Conservation (phyloP, 257 asterid genomes). For the Gentiana macrophylla region DNA sequence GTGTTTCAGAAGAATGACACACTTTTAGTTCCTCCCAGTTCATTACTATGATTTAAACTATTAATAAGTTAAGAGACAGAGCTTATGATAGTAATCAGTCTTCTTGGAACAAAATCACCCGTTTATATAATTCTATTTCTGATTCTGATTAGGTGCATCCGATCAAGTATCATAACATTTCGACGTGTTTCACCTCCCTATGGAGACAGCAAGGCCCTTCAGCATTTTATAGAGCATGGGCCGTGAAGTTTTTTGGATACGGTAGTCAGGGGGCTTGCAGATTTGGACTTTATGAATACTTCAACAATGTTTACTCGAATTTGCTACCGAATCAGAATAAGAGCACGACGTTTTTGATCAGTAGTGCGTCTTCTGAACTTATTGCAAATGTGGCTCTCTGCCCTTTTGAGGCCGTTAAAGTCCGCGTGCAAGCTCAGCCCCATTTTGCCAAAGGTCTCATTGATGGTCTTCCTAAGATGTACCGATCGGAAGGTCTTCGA, state of each 20-base stretch:
- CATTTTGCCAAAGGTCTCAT: conserved; percentile 30
- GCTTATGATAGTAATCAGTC: too few species aligned
- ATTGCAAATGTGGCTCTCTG: conserved; percentile 34
- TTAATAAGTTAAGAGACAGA: too few species aligned
- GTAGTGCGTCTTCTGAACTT: conserved; percentile 37
- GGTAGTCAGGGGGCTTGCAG: conserved; percentile 46
- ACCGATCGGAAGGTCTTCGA: conserved; percentile 27
- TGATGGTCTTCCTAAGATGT: conserved; percentile 37
- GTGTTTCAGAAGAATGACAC: too few species aligned
- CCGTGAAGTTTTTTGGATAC: conserved; percentile 37
- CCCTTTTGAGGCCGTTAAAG: conserved; percentile 42
- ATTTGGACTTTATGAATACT: conserved; percentile 42
- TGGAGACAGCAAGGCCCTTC: conserved; percentile 37
- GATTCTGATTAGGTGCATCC: conserved; percentile 27
- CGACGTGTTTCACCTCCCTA: conserved; percentile 25
- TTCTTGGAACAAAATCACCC: too few species aligned
- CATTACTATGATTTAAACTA: too few species aligned
- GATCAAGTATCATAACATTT: conserved; percentile 23
- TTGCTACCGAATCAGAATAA: conserved; percentile 27
- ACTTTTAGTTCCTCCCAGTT: too few species aligned
- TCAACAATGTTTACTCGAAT: conserved; percentile 27
- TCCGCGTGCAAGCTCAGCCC: conserved; percentile 39
- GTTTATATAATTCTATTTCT: background rate
- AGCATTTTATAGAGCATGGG: conserved; percentile 41
- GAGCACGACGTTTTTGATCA: conserved; percentile 24